phyloP scores from a whole-genome alignment of 805 yeast species.

The Pichia sporocuriosa region DNA sequence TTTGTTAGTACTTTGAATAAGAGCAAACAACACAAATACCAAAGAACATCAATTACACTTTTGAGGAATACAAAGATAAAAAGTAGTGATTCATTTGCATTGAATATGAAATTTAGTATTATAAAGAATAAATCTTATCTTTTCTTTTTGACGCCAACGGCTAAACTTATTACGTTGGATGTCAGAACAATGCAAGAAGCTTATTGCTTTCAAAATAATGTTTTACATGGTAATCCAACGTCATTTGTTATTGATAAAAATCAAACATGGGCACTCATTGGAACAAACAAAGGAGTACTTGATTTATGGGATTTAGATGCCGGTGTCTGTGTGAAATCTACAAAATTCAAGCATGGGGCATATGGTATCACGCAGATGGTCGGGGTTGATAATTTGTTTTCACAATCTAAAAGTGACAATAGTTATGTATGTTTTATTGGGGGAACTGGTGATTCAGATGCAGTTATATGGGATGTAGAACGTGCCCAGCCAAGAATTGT shows the following conservation, averaged over 20 bases:
- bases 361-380: slow-evolving; percentile 44
- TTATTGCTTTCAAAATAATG: slow-evolving; percentile 43
- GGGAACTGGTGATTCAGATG: slow-evolving; percentile 53
- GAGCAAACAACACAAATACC: slow-evolving; percentile 5
- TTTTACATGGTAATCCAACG: slow-evolving; percentile 59
- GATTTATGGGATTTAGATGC: slow-evolving; percentile 81
- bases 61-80: slow-evolving; percentile 38
- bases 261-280: slow-evolving; percentile 60
- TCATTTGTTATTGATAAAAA: slow-evolving; percentile 50
- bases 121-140: slow-evolving; percentile 37
- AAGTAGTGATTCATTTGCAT: slow-evolving; percentile 33
- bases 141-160: slow-evolving; percentile 45
- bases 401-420: slow-evolving; percentile 30
- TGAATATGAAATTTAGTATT: slow-evolving; percentile 36
- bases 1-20: slow-evolving; percentile 17
- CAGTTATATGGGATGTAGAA: slow-evolving; percentile 73
- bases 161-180: slow-evolving; percentile 49
- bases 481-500: slow-evolving; percentile 43
- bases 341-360: slow-evolving; percentile 42
- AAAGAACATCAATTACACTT: slow-evolving; percentile 18
- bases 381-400: slow-evolving; percentile 36
- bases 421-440: slow-evolving; percentile 55
- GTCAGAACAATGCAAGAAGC: slow-evolving; percentile 46
- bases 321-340: slow-evolving; percentile 48
- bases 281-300: slow-evolving; percentile 68